Evolutionary conservation across 2,329 filamentous ascomycete species (phyloP).

Genomic region (Xylariaceae sp.): DNA sequence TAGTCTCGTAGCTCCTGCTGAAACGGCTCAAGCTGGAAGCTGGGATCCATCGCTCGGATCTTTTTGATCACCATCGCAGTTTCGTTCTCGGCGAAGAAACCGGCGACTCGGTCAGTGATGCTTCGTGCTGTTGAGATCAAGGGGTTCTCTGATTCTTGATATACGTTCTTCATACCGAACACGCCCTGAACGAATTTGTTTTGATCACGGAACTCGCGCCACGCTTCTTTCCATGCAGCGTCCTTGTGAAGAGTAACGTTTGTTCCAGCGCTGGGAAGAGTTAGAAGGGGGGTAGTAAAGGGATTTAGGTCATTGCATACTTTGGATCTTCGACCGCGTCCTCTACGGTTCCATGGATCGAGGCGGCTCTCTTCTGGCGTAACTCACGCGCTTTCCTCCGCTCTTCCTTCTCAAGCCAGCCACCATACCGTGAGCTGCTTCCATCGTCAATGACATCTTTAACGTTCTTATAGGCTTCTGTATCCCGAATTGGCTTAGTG

Average conservation of each 20-base stretch:
- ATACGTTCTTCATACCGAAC: constrained; percentile 84
- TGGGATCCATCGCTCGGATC: constrained; percentile 93
- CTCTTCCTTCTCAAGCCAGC: constrained; percentile 97
- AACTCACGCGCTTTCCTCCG: constrained; percentile 78
- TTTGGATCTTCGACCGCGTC: constrained; percentile 83
- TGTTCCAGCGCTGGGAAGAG: constrained; percentile 77
- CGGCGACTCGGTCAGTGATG: constrained; percentile 90
- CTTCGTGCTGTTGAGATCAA: constrained; percentile 90
- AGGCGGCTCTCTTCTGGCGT: constrained; percentile 67
- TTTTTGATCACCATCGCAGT: constrained; percentile 98
- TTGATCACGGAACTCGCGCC: constrained; percentile 91
- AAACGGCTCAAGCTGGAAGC: constrained; percentile 94
- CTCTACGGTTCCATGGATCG: constrained; percentile 59
- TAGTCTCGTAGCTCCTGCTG: constrained; percentile 95
- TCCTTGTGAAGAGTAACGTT: constrained; percentile 97
- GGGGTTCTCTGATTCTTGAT: constrained; percentile 97
- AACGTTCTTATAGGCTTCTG: constrained; percentile 92
- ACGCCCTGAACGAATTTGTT: constrained; percentile 88
- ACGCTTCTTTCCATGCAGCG: constrained; percentile 97
- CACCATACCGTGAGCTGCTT: constrained; percentile 93
- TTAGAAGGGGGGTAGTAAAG: constrained; percentile 33
- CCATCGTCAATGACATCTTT: constrained; percentile 97
- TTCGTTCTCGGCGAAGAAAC: constrained; percentile 98
- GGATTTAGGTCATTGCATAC: constrained; percentile 60
- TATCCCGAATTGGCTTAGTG: constrained; percentile 93